Evolutionary conservation across 192 early-diverging fungal species (phyloP).

Genomic region (Podila minutissima): DNA sequence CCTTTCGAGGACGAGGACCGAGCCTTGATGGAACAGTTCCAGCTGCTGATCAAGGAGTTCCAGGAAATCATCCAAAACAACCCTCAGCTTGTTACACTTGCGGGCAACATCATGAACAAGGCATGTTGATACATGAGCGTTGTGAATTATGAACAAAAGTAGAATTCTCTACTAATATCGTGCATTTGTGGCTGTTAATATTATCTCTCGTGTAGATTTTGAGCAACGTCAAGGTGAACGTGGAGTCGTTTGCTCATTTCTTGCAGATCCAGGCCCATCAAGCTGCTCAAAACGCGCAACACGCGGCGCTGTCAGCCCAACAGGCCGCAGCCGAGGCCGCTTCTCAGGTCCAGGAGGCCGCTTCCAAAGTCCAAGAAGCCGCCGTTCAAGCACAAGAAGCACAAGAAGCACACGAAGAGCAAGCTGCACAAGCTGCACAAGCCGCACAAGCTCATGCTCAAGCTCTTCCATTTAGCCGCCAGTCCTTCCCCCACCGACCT

Average conservation of each 20-base stretch:
- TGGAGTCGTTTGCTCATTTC: conserved; percentile 36
- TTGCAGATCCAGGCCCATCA: conserved; percentile 22
- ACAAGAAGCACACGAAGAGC: neutral
- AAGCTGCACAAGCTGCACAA: neutral
- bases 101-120: conserved; percentile 37
- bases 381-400: neutral
- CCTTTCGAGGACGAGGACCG: conserved; percentile 2
- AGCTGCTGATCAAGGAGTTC: conserved; percentile 41
- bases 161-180: neutral
- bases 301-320: conserved; percentile 18
- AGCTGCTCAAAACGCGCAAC: conserved; percentile 28
- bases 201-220: conserved; percentile 19
- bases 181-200: neutral
- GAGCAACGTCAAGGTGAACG: conserved; percentile 42
- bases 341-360: conserved; percentile 2
- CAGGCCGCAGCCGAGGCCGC: conserved; percentile 14
- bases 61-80: conserved; percentile 44
- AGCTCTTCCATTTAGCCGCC: neutral
- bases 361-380: conserved; percentile 7
- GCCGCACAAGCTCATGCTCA: neutral
- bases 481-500: neutral
- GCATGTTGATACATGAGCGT: neutral
- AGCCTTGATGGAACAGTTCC: conserved; percentile 49
- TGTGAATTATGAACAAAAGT: neutral
- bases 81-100: conserved; percentile 31